Evolutionary conservation across 139 green algal species (phyloP), one percentile per base, ranked within the genome.

Genomic region (Chlamydomonas sphaeroides): DNA sequence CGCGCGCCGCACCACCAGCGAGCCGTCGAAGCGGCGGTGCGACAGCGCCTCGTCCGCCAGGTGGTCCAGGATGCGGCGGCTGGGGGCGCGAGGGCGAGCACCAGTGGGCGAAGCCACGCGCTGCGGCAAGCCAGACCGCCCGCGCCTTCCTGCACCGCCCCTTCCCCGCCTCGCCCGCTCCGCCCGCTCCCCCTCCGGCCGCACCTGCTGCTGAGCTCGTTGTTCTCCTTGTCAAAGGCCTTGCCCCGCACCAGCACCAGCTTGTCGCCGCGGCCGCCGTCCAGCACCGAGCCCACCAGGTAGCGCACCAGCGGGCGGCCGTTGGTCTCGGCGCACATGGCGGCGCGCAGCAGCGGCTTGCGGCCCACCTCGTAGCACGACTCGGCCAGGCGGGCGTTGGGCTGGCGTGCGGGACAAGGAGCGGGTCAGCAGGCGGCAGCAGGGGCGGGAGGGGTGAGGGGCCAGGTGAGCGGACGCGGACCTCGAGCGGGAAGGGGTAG

Each of bases 1-100:
- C 61, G 59, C 61, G 62, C 75, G 75, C 18, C 75, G 75, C 10
- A 82, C 62, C 61, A 82, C 62, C n/a, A 36, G 18, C 23, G 75
- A 72, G 36, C 32, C 41, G 62, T 72, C 62, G 62, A 82, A 80
- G 74, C 74, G 75, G 23, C 75, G 75, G 62, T 82, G 49, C 42
- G 42, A 51, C 30, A 33, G 5, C 10, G 75, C 62, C 74, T 80
- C 74, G 36, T 80, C 74, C 2, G 41, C 59, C 74, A 80, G 57
- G 74, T 80, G 74, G 59, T 80, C 74, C 57, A 80, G 30, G 30
- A 80, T 61, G 74, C 74, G 74, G 15, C 74, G 74, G n/a, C 74
- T 80, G 59, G 5, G 59, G 42, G 1, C 7, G n/a, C 5, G 42
- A 26, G 1, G 30, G 49, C 11, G 8, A 32, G 18, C 30, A 48